Base-by-base conservation (phyloP, 768 basidiomycete genomes). In the Leucosporidium yakuticum region DNA sequence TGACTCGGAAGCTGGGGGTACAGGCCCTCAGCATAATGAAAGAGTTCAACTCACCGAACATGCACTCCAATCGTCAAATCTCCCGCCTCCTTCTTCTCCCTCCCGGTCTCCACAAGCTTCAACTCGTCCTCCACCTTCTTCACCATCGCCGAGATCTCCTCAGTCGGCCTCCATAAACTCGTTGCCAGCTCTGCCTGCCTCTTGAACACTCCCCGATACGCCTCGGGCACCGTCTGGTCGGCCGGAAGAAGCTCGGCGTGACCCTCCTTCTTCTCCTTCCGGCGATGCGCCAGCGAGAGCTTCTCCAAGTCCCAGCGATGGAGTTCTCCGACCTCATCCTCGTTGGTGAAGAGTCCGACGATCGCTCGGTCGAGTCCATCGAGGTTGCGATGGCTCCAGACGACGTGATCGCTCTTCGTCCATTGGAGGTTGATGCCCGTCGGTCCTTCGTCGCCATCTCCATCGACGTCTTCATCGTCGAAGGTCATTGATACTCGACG, bases 51-150 rank as follows among this genome's bases (percentile, higher is more conserved):
- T 29, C 29, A 64, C 69, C 68, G 65, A 14, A 71, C 74, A 8
- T 72, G 67, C 20, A 68, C 63, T 23, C 65, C 74, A 20, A 75
- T 32, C 2, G 64, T 54, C 27, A 69, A 17, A 15, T 74, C 62
- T 23, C 32, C 65, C 12, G 49, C 23, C 53, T 56, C 31, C 29
- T 69, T 60, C 59, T 63, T 63, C 36, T 27, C 62, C 34, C 68
- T 53, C 50, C 23, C 19, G 2, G 11, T 21, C 47, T n/a, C 7
- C 11, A 21, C 19, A 20, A 65, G 27, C 4, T 29, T 51, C 39
- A 65, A 15, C 15, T 31, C 8, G 4, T 25, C 14, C 36, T 55
- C 60, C 12, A 69, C 21, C 57, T 25, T 53, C 4, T 55, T 39
- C 27, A 51, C 50, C 55, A 56, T 50, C 6, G 7, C 62, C 20